Base-by-base conservation (phyloP, 345 rosid genomes). In the Durio zibethinus region DNA sequence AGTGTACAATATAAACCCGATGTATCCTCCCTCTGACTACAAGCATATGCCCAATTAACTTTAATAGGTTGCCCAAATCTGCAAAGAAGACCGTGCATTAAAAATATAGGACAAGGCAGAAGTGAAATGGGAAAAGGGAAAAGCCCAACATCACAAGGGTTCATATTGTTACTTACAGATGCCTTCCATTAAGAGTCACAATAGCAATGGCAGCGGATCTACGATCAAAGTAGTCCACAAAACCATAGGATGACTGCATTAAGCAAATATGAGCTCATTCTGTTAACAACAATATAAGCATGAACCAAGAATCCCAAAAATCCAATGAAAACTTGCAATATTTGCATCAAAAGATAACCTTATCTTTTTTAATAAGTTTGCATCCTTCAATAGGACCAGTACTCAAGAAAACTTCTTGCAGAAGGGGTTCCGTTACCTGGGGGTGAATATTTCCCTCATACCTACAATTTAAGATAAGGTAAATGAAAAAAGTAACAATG, bases 21-120 rank as follows among this genome's bases (percentile, higher is more conserved):
- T 73, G 98, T 93, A 81, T 96, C 99, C 87, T 96, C 98, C 78
- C 98, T 92, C 84, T 96, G 98, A 83, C 91, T 92, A 84, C 94
- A 93, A 27, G 94, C 92, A 83, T 95, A 95, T 48, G 99, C 99
- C 97, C 97, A 93, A 73, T 93, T 95, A 78, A 95, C 99, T 86
- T 95, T 95, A 69, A 95, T 91, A 75, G 99, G 98, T 83, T 93
- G 99, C 73, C 99, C 97, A 87, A 88, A 93, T 25, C 99, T 95
- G 88, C 74, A 80, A 84, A 75, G 29, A 47, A 72, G 2, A 74
- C 47, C 42, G 27, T 62, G n/a, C 18, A 53, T 78, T 66, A 76
- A 40, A 67, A 76, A 66, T 31, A 76, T 2, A 5, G 75, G 54
- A 65, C 7, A 54, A 15, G n/a, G n/a, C n/a, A n/a, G n/a, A n/a